These are phyloP conservation scores for Iris macrosiphon DNA, from an alignment of 106 monocot species.

Conservation along the genomic window DNA sequence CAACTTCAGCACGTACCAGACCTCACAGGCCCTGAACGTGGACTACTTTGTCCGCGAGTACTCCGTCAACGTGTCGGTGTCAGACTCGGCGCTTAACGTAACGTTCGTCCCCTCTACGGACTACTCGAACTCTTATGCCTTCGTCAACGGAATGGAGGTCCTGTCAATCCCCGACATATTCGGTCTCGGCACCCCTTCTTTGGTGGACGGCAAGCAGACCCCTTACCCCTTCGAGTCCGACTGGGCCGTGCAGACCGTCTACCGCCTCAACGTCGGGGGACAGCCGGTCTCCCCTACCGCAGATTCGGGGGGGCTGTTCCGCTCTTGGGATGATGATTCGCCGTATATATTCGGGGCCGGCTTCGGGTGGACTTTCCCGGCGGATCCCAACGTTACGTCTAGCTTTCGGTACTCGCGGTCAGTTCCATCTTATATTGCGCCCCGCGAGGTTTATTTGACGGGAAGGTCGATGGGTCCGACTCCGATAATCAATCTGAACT, in stretches of 20 bases:
- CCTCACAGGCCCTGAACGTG: slow-evolving; percentile 16
- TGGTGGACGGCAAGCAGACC: background rate
- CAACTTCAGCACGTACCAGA: slow-evolving; percentile 44
- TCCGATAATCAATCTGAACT: slow-evolving; percentile 34
- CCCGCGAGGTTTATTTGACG: slow-evolving; percentile 30
- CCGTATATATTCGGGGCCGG: slow-evolving; percentile 32
- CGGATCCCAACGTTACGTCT: slow-evolving; percentile 11
- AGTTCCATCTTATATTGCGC: slow-evolving; percentile 22
- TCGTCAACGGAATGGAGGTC: slow-evolving; percentile 55
- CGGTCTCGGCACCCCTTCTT: background rate
- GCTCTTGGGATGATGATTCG: slow-evolving; percentile 42
- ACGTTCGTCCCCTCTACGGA: slow-evolving; percentile 3
- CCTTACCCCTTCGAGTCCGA: background rate
- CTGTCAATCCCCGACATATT: slow-evolving; percentile 45
- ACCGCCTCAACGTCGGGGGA: slow-evolving; percentile 56
- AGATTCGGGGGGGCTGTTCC: slow-evolving; percentile 26
- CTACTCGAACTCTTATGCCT: slow-evolving; percentile 33
- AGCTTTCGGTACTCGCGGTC: slow-evolving; percentile 3
- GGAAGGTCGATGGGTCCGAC: slow-evolving; percentile 50
- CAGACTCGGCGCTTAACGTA: slow-evolving; percentile 18
- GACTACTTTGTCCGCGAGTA: slow-evolving; percentile 34
- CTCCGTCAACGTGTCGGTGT: slow-evolving; percentile 16
- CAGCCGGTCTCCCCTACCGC: slow-evolving; percentile 17
- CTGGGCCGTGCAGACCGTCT: slow-evolving; percentile 31
- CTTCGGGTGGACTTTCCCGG: slow-evolving; percentile 19